Evolutionary conservation across 805 yeast species (phyloP), one percentile per base, ranked within the genome.

Genomic region (Nakazawaea holstii): DNA sequence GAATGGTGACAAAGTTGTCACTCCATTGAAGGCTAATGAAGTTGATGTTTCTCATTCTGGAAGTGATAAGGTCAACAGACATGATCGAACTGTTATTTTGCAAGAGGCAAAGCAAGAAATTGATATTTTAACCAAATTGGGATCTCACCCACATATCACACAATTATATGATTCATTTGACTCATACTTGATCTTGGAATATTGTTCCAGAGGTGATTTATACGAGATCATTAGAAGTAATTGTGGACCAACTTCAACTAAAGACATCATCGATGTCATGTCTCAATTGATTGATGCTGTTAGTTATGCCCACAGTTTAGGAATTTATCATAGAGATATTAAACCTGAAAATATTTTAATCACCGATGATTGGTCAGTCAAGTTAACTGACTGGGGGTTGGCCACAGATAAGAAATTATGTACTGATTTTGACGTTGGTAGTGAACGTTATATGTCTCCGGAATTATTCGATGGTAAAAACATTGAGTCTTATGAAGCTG

Each of bases 371-470:
- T 77, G 82, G 82, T 66, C 77, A 4, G 70, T 77, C 50, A 77
- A 76, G 54, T 61, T 77, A 35, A 76, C 82, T 46, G 83, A 77
- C 61, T 77, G 80, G 73, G 83, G 83, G 1, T 65, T 77, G 52
- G 82, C 83, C 1, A 76, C 83, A 4, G 76, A 77, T 29, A 61
- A 66, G 30, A 68, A 69, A 41, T 65, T 68, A 40, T 82, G 87
- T 56, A 66, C 77, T 32, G 90, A 88, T 58, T 86, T 89, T 61
- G 95, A 87, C 52, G 86, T 88, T 49, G 97, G 97, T 24, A 80
- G 88, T 46, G 96, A 88, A 65, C 74, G 95, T 52, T 90, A 90
- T 65, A 90, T 90, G 97, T 95, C 97, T 0, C 97, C 97, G 1
- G 97, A 90, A 60, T 67, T 89, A 49, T 83, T 89, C 59, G 95